Conservation (phyloP, 768 basidiomycete species). For the Rhizopogon sp. region DNA sequence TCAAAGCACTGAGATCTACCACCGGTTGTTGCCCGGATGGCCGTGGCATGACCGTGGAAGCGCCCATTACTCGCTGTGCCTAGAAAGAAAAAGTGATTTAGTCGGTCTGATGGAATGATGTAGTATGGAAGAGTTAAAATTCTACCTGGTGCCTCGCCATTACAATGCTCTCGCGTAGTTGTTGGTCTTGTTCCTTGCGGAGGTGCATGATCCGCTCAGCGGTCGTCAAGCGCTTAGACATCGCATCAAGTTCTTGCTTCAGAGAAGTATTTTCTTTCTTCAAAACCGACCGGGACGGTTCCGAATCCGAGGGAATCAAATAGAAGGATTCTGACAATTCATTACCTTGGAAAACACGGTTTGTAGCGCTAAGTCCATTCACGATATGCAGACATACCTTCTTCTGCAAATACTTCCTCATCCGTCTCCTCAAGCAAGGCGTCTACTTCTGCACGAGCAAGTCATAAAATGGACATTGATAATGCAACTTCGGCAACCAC, state of each 20-base stretch:
- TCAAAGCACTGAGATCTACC: slow-evolving; percentile 53
- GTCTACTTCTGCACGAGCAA: slow-evolving; percentile 12
- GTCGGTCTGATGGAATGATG: neutral
- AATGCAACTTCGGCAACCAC: neutral
- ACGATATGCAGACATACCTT: slow-evolving; percentile 38
- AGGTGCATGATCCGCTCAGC: slow-evolving; percentile 62
- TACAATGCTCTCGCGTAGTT: slow-evolving; percentile 77
- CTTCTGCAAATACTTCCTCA: slow-evolving; percentile 56
- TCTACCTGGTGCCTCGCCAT: slow-evolving; percentile 63
- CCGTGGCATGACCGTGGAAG: slow-evolving; percentile 54
- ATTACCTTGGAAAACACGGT: slow-evolving; percentile 37
- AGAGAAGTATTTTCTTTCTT: slow-evolving; percentile 66
- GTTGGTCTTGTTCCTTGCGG: slow-evolving; percentile 74
- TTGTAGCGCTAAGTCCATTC: neutral
- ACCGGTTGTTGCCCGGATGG: slow-evolving; percentile 29
- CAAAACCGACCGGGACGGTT: slow-evolving; percentile 42
- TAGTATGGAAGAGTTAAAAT: neutral
- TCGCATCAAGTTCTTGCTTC: slow-evolving; percentile 52
- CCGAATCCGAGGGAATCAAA: slow-evolving; percentile 60
- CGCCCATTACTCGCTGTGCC: slow-evolving; percentile 79
- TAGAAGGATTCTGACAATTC: slow-evolving; percentile 80
- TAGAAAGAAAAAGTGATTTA: slow-evolving; percentile 22
- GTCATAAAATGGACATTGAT: neutral
- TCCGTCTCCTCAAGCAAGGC: slow-evolving; percentile 43
- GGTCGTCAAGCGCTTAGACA: slow-evolving; percentile 53